Percentiles rank a stretch among this genome's conserved stretches.
Evolutionary conservation across 495 filamentous ascomycete species (phyloP).

Genomic region (Xylaria nigripes): DNA sequence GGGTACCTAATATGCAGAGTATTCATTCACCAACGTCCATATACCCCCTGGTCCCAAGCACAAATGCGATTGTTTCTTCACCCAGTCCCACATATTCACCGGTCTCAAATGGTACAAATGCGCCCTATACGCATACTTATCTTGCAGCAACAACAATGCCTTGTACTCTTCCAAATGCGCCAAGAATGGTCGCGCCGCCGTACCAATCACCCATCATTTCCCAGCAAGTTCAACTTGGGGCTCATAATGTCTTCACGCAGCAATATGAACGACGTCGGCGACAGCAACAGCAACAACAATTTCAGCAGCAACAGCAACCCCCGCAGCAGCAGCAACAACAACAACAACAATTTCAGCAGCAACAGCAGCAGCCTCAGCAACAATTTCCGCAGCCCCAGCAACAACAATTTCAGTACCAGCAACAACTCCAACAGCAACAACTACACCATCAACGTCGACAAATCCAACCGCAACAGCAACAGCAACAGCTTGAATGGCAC

Average conservation of each 20-base stretch:
- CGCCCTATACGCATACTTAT: slow-evolving; percentile 5
- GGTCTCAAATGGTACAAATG: neutral
- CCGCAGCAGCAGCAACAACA: neutral
- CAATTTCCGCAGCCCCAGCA: neutral
- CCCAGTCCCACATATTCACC: neutral
- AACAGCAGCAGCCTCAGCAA: neutral
- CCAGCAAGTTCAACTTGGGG: slow-evolving; percentile 4
- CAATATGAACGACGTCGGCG: neutral
- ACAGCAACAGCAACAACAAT: neutral
- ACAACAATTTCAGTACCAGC: slow-evolving; percentile 9
- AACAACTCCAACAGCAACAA: neutral
- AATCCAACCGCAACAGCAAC: neutral
- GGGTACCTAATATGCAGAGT: slow-evolving; percentile 2
- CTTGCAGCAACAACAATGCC: slow-evolving; percentile 6
- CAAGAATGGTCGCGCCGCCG: neutral
- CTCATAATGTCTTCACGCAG: neutral
- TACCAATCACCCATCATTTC: neutral
- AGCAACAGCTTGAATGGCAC: slow-evolving; percentile 1
- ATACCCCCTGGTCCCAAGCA: neutral
- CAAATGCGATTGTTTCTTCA: neutral
- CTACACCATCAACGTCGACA: no score
- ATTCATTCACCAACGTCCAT: slow-evolving; percentile 3
- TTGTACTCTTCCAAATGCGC: slow-evolving; percentile 1
- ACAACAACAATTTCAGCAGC: neutral
- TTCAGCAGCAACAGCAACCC: neutral